phyloP scores from a whole-genome alignment of 768 basidiomycete species.

The Hygrophoropsis aurantiaca region DNA sequence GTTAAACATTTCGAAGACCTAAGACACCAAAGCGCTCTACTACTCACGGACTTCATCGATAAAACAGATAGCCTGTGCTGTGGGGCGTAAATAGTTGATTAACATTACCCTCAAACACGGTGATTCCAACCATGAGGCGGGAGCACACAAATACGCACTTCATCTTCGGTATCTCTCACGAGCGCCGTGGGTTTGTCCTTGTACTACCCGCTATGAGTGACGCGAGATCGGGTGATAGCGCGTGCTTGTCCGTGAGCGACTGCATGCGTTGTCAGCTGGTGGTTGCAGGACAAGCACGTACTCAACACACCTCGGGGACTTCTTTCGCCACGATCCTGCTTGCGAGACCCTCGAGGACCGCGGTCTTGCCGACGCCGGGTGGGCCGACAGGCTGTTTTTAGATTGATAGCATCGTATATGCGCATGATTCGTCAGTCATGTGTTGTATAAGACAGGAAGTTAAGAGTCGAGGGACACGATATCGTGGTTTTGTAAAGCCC shows the following conservation, averaged over 20 bases:
- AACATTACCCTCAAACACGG: slow-evolving; percentile 18
- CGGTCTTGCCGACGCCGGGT: slow-evolving; percentile 92
- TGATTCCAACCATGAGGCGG: too few relatives aligned
- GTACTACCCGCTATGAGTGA: slow-evolving; percentile 85
- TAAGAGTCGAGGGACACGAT: background rate
- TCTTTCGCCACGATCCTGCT: slow-evolving; percentile 84
- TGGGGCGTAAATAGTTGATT: slow-evolving; percentile 9
- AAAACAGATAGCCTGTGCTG: slow-evolving; percentile 72
- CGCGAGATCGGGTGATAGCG: slow-evolving; percentile 79
- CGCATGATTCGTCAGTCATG: too few relatives aligned
- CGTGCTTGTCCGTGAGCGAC: slow-evolving; percentile 86
- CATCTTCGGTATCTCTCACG: slow-evolving; percentile 86
- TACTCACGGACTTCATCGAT: slow-evolving; percentile 91
- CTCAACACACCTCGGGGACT: slow-evolving; percentile 86
- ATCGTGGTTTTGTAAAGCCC: too few relatives aligned
- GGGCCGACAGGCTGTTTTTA: slow-evolving; percentile 79
- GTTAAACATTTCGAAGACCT: background rate
- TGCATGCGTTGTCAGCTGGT: slow-evolving; percentile 29
- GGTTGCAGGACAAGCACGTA: background rate
- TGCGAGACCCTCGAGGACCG: slow-evolving; percentile 87
- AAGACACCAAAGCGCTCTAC: background rate
- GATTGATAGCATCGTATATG: background rate
- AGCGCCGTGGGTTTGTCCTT: slow-evolving; percentile 93
- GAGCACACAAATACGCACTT: slow-evolving; percentile 49
- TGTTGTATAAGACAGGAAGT: too few relatives aligned